Evolutionary conservation across 345 rosid genomes (phyloP), one percentile per base, ranked within the genome.

Genomic region (Gossypium raimondii): DNA sequence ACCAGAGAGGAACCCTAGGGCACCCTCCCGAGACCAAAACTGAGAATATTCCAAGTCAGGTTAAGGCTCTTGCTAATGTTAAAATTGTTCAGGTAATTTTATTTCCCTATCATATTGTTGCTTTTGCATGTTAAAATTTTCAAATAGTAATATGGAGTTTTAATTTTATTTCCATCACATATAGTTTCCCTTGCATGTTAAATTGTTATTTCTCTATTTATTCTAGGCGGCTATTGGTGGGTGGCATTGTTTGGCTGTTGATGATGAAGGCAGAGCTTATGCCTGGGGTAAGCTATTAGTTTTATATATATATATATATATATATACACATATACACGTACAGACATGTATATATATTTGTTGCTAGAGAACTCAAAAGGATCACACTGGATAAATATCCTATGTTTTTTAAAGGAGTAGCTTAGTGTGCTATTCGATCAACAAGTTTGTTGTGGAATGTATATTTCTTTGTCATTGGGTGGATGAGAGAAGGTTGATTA

Each of bases 201-300:
- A 57, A 57, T 57, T 57, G 62, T 22, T 57, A 57, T 57, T 9
- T 76, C 67, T 50, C 62, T 64, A 41, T 70, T 52, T 16, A 52
- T 75, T 80, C 70, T 73, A 96, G 98, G 99, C 99, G 0, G 99
- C 98, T 72, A 91, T 93, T 81, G 98, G 97, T 79, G 99, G 99
- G 43, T 96, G 99, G 99, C 99, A 96, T 84, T 96, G 97, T 82
- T 87, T 96, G 87, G 98, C 99, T 80, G 99, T 96, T 38, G 99
- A 96, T 84, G 97, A 96, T 86, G 92, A 96, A 86, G 99, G 98
- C 62, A 87, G 89, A 64, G 90, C 98, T 59, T 96, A 93, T 69
- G 97, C 99, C 57, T 95, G 99, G 99, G 99, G 99, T 93, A 83
- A 18, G 79, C 22, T 48, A 60, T 74, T 47, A 44, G 43, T 75